Base-by-base conservation (phyloP, 345 rosid species). In the Citrus glauca region DNA sequence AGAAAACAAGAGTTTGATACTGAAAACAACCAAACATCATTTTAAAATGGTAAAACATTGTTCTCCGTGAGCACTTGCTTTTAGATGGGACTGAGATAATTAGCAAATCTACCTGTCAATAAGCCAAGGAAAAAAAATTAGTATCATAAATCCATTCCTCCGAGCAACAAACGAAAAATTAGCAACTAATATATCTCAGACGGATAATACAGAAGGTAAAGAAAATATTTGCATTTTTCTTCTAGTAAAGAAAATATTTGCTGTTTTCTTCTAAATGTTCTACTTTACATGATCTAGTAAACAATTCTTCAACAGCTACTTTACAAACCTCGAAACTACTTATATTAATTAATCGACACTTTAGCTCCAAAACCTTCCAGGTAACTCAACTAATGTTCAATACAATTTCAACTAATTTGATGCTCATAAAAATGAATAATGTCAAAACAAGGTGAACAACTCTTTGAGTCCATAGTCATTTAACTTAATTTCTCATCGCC, bases 41-140 rank as follows among this genome's bases (percentile, higher is more conserved):
- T 37, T 80, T 25, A 22, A 28, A 28, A 60, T 25, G 69, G 50
- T 61, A 67, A 70, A 72, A 7, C 66, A 57, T 50, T 78, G 57
- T 38, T 78, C 73, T 38, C 73, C 67, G 30, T 64, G 57, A 73
- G 11, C 42, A 70, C 61, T 64, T 53, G 79, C 45, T 64, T 28
- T 74, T 88, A 93, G 93, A 93, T 93, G 79, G 98, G 98, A 81
- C 98, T 93, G 77, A 93, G 67, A 86, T 93, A 93, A 73, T 89
- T 90, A 30, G 87, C 91, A 88, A 93, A 91, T 81, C 94, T 79
- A 85, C 91, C 96, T 93, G 92, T 67, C 80, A 86, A 81, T 50
- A 71, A 27, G 65, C 13, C 13, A 32, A 79, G 4, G 22, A 45
- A 76, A 37, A 75, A 57, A 57, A 65, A 69, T 55, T 59, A 66